phyloP scores from a whole-genome alignment of 2,329 filamentous ascomycete species.

The Paecilomyces sp. region DNA sequence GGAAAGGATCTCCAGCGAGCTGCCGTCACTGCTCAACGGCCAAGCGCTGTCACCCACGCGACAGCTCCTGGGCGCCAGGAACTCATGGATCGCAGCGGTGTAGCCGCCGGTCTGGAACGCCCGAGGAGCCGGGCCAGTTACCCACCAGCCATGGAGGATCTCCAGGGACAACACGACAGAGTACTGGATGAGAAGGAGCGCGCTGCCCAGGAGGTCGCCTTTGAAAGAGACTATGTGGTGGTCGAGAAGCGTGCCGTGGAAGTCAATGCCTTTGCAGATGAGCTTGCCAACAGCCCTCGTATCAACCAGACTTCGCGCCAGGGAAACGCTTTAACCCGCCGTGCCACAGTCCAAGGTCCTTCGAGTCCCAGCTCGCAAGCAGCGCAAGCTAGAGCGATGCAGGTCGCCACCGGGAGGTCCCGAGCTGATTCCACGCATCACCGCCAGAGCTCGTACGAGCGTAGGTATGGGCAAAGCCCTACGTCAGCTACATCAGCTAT shows the following conservation, averaged over 20 bases:
- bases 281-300: conserved; percentile 76
- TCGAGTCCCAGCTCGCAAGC: conserved; percentile 62
- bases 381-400: conserved; percentile 63
- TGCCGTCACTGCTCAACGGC: conserved; percentile 22
- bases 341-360: conserved; percentile 69
- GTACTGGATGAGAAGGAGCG: conserved; percentile 47
- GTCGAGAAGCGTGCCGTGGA: conserved; percentile 94
- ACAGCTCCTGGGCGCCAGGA: conserved; percentile 36
- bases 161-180: conserved; percentile 26
- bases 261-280: conserved; percentile 94
- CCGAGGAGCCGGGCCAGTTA: conserved; percentile 49
- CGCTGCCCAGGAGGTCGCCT: conserved; percentile 77
- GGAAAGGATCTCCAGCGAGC: conserved; percentile 19
- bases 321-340: conserved; percentile 60
- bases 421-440: conserved; percentile 57
- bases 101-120: conserved; percentile 49
- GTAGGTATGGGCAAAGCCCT: conserved; percentile 64
- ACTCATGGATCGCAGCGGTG: conserved; percentile 22
- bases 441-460: conserved; percentile 73
- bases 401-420: conserved; percentile 62
- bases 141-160: conserved; percentile 40
- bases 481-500: conserved; percentile 84
- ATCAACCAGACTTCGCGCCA: conserved; percentile 45
- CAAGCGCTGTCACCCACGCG: conserved; percentile 25
- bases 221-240: conserved; percentile 90